These are phyloP conservation scores for Hyaloscypha variabilis DNA, from an alignment of 495 filamentous ascomycete genomes.

Conservation along the genomic window DNA sequence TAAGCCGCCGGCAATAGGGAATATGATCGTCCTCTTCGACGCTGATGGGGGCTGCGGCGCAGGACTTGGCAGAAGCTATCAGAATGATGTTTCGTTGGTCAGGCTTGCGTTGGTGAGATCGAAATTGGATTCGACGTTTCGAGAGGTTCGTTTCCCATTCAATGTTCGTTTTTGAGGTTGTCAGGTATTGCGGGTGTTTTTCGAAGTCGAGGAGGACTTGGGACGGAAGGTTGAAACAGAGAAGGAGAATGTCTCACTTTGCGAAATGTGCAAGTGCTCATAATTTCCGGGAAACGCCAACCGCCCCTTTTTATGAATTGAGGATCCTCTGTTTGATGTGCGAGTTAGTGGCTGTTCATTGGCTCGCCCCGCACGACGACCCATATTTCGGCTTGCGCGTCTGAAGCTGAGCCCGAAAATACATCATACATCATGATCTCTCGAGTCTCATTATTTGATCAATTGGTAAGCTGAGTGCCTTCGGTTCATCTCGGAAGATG, in stretches of 20 bases:
- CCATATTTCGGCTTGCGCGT: background rate
- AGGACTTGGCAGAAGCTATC: background rate
- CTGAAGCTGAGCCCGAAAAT: too few relatives aligned
- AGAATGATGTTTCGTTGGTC: too few relatives aligned
- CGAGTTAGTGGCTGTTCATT: background rate
- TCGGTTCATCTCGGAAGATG: too few relatives aligned
- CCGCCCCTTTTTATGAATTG: background rate
- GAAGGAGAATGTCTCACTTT: background rate
- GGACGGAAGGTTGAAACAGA: background rate
- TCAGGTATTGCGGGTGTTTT: too few relatives aligned
- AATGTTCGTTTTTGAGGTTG: too few relatives aligned
- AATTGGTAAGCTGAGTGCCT: too few relatives aligned
- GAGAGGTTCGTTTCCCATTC: background rate
- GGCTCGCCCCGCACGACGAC: background rate
- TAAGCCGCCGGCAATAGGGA: background rate
- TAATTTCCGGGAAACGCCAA: background rate
- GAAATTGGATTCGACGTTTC: background rate
- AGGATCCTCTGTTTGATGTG: background rate
- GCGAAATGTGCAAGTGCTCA: background rate
- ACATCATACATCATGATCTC: too few relatives aligned
- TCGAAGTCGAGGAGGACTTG: too few relatives aligned
- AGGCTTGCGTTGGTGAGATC: background rate
- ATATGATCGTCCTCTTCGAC: background rate
- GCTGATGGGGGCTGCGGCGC: background rate
- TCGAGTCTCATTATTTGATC: too few relatives aligned